phyloP scores from a whole-genome alignment of 1,284 basidiomycete genomes.

The Tylopilus orsonianus region DNA sequence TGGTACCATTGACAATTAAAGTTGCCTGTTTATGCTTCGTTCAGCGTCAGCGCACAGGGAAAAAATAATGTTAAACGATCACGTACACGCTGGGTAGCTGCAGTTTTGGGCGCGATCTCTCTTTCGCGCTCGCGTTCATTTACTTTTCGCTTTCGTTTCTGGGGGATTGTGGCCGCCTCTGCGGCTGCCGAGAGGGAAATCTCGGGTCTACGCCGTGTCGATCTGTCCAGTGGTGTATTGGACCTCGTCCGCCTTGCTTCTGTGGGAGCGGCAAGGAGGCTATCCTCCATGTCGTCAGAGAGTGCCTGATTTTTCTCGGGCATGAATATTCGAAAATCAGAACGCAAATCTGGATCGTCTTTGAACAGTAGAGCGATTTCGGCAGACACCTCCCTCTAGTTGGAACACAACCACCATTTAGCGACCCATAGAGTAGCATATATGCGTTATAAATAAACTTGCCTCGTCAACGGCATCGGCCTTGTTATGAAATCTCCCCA shows the following conservation, averaged over 20 bases:
- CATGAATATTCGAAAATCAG: constrained; percentile 91
- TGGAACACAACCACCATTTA: constrained; percentile 16
- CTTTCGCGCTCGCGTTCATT: constrained; percentile 38
- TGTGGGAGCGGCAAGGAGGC: constrained; percentile 23
- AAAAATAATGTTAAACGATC: not conserved
- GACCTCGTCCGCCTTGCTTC: constrained; percentile 29
- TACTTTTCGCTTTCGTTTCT: constrained; percentile 65
- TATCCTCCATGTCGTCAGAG: constrained; percentile 44
- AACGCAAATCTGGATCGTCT: constrained; percentile 84
- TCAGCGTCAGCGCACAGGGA: constrained; percentile 7
- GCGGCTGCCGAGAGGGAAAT: constrained; percentile 31
- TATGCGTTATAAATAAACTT: constrained; percentile 33
- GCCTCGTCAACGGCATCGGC: constrained; percentile 72
- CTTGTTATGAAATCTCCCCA: constrained; percentile 64
- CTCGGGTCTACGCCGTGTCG: constrained; percentile 31
- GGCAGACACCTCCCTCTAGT: constrained; percentile 73
- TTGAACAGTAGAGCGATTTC: constrained; percentile 87
- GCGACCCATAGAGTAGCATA: constrained; percentile 46
- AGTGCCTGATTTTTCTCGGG: constrained; percentile 63
- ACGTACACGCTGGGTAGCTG: constrained; percentile 29
- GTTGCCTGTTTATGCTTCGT: constrained; percentile 25
- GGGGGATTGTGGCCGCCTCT: constrained; percentile 41
- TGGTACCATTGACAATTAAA: constrained; percentile 19
- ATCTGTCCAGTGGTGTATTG: constrained; percentile 27
- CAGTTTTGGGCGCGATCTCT: constrained; percentile 25